Evolutionary conservation across 352 stramenopile genomes (phyloP), one percentile per base, ranked within the genome.

Genomic region (Globisporangium sylvaticum): DNA sequence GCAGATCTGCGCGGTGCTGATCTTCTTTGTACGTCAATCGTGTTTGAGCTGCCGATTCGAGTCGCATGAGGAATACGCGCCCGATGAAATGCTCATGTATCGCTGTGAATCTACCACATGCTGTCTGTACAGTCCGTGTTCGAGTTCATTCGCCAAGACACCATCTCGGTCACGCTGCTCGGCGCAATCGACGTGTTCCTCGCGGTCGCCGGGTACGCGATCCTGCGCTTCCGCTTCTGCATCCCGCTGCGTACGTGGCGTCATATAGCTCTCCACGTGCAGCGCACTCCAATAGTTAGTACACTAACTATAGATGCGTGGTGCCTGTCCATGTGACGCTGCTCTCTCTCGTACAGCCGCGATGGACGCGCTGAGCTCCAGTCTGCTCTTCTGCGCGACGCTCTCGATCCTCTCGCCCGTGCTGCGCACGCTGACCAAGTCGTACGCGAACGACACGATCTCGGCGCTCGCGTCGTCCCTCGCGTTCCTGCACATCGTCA

Each of bases 371-470:
- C 58, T 94, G 39, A 86, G 81, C 31, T 85, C 84, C n/a, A 88
- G 84, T 52, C 67, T 95, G 14, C 78, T 96, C 48, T 96, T 96
- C 67, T 90, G 81, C 56, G 86, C 86, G 4, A 94, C 82, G 54
- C 74, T 96, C 29, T 94, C 84, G 39, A 85, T 97, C 29, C 71
- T 97, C 50, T 94, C 91, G 18, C 92, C 92, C 5, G 89, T 97
- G 56, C 72, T 98, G 61, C 85, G 88, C 46, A 98, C 92, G 32
- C 84, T 98, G 24, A 98, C 92, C 24, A 79, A 82, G 31, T 96
- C 91, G 31, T 97, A 91, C 63, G 88, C 92, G 5, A 85, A 97
- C 56, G 92, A 98, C 75, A 97, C 90, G n/a, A 97, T 98, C 64
- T 95, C 89, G 68, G 90, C 84, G 29, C 75, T 97, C 32, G 85